phyloP scores from a whole-genome alignment of 2,329 filamentous ascomycete species.

The Byssoonygena ceratinophila region DNA sequence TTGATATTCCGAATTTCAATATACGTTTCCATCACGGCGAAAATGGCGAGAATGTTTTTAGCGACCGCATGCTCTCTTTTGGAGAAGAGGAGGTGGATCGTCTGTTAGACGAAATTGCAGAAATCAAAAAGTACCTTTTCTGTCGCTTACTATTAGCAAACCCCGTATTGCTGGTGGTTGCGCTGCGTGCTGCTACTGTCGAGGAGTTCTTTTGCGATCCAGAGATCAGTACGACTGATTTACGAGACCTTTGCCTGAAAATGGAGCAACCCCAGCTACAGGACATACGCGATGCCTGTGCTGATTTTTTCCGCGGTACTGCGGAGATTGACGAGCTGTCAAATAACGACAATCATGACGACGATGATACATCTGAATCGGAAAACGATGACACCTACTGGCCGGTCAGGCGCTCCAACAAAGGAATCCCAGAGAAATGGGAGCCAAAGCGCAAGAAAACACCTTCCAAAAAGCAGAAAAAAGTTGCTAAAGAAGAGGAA shows the following conservation, averaged over 20 bases:
- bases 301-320: constrained; percentile 37
- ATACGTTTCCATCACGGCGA: constrained; percentile 18
- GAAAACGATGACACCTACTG: constrained; percentile 17
- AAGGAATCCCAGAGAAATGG: constrained; percentile 21
- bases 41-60: constrained; percentile 24
- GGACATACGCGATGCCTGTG: constrained; percentile 43
- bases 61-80: constrained; percentile 30
- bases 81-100: constrained; percentile 36
- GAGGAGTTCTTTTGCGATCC: constrained; percentile 38
- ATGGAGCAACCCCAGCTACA: constrained; percentile 41
- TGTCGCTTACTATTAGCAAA: constrained; percentile 41
- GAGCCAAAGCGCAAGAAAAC: constrained; percentile 27
- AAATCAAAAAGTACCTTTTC: constrained; percentile 43
- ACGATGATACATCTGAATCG: constrained; percentile 11
- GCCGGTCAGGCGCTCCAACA: constrained; percentile 21
- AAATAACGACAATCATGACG: constrained; percentile 13
- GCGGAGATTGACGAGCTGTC: constrained; percentile 21
- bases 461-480: background rate
- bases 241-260: constrained; percentile 41
- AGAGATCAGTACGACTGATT: constrained; percentile 34
- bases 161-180: constrained; percentile 37
- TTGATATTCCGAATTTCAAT: constrained; percentile 16
- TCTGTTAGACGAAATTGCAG: constrained; percentile 37
- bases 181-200: constrained; percentile 31
- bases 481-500: background rate